Conservation (phyloP, 768 basidiomycete species). For the Hygrocybe punicea region DNA sequence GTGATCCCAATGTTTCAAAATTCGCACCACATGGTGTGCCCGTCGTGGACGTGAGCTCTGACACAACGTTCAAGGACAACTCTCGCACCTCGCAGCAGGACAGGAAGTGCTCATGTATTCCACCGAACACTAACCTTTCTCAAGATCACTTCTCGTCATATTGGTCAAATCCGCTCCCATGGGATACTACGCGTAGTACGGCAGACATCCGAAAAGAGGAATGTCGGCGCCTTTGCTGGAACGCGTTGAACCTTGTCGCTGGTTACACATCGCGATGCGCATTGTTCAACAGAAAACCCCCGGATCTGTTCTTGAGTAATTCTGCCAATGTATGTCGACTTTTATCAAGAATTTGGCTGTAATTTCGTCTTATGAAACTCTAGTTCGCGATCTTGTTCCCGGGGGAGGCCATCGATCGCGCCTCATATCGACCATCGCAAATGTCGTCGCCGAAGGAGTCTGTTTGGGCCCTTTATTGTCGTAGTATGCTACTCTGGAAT, state of each 20-base stretch:
- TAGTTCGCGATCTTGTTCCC: constrained; percentile 71
- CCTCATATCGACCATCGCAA: constrained; percentile 34
- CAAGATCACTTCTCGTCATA: constrained; percentile 39
- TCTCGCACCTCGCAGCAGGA: not conserved
- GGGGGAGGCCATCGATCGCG: constrained; percentile 61
- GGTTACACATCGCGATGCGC: constrained; percentile 67
- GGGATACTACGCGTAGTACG: constrained; percentile 57
- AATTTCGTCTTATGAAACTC: constrained; percentile 11
- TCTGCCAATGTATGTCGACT: constrained; percentile 57
- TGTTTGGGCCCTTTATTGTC: constrained; percentile 79
- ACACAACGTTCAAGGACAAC: constrained; percentile 16
- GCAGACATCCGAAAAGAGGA: constrained; percentile 63
- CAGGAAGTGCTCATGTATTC: constrained; percentile 47
- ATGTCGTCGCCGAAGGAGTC: constrained; percentile 66
- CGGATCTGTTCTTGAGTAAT: constrained; percentile 58
- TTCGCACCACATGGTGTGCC: constrained; percentile 55
- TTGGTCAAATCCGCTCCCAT: constrained; percentile 54
- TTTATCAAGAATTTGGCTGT: constrained; percentile 3
- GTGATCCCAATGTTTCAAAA: constrained; percentile 49
- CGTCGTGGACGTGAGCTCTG: constrained; percentile 34
- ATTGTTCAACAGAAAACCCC: constrained; percentile 57
- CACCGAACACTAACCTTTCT: constrained; percentile 33
- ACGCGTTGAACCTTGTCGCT: constrained; percentile 63
- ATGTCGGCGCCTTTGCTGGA: constrained; percentile 74
- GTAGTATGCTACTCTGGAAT: constrained; percentile 79